Conservation (phyloP, 2,329 filamentous ascomycete genomes). For the Penicillium freii region DNA sequence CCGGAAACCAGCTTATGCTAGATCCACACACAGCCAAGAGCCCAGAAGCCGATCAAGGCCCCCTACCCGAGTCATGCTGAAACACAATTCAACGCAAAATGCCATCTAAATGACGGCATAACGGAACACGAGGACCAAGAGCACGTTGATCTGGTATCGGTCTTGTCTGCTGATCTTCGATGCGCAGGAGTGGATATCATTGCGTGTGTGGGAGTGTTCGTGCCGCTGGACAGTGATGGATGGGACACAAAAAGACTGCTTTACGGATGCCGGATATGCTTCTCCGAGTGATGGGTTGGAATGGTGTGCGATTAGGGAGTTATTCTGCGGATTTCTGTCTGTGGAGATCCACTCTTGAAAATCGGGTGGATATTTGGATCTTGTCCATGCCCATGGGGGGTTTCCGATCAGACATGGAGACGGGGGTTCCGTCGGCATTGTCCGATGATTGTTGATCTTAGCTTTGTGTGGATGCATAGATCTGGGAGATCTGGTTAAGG, state of each 20-base stretch:
- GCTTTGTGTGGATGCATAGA: background rate
- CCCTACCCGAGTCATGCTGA: background rate
- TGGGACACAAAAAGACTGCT: background rate
- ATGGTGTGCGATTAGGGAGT: background rate
- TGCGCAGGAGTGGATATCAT: background rate
- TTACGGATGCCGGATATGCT: background rate
- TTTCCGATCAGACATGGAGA: background rate
- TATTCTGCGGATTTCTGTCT: background rate
- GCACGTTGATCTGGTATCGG: background rate
- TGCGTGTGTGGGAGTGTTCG: background rate
- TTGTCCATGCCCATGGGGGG: background rate
- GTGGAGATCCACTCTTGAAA: background rate
- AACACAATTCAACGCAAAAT: background rate
- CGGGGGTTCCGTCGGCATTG: background rate
- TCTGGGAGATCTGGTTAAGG: background rate
- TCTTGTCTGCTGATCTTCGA: background rate
- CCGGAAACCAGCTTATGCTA: background rate
- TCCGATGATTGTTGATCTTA: background rate
- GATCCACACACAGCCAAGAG: background rate
- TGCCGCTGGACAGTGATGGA: background rate
- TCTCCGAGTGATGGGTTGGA: background rate
- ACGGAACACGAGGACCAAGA: background rate
- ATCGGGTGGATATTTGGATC: background rate
- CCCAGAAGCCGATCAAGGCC: background rate
- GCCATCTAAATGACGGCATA: background rate